These are phyloP conservation scores for Trypethelium eluteriae DNA, from an alignment of 495 filamentous ascomycete species.

Conservation along the genomic window DNA sequence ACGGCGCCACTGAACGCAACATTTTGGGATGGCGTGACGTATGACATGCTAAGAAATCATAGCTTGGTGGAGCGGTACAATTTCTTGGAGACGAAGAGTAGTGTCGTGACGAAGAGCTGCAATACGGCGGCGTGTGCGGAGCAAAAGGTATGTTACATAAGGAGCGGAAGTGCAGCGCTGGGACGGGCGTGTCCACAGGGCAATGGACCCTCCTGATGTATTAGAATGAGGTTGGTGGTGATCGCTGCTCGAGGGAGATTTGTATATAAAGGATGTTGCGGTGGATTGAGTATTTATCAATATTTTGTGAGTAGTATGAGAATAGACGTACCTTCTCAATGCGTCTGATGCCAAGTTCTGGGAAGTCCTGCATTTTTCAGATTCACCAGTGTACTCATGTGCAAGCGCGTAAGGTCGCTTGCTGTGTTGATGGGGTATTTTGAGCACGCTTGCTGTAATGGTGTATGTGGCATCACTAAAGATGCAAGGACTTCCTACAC, in stretches of 20 bases:
- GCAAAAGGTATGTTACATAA: conserved; percentile 56
- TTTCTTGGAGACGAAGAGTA: conserved; percentile 17
- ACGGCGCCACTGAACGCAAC: conserved; percentile 48
- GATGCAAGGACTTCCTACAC: no score
- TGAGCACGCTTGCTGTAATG: no score
- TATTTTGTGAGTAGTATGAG: no score
- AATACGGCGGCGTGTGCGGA: conserved; percentile 42
- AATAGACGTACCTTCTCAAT: no score
- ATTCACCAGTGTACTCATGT: no score
- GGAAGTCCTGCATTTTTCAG: no score
- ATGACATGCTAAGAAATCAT: conserved; percentile 47
- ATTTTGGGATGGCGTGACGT: conserved; percentile 52
- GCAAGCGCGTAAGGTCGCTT: no score
- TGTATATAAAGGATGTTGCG: not conserved
- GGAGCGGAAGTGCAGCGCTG: conserved; percentile 47
- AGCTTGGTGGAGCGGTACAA: conserved; percentile 15
- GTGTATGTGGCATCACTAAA: no score
- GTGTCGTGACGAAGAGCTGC: conserved; percentile 12
- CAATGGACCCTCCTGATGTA: not conserved
- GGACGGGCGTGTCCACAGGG: conserved; percentile 45
- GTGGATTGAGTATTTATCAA: not conserved
- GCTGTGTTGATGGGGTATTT: no score
- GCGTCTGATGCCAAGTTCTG: no score
- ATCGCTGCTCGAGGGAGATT: not conserved
- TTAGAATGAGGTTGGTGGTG: not conserved